Percentiles rank a stretch among this genome's conserved stretches.
Conservation (phyloP, 1,284 basidiomycete species). For the Sutorius eximius region DNA sequence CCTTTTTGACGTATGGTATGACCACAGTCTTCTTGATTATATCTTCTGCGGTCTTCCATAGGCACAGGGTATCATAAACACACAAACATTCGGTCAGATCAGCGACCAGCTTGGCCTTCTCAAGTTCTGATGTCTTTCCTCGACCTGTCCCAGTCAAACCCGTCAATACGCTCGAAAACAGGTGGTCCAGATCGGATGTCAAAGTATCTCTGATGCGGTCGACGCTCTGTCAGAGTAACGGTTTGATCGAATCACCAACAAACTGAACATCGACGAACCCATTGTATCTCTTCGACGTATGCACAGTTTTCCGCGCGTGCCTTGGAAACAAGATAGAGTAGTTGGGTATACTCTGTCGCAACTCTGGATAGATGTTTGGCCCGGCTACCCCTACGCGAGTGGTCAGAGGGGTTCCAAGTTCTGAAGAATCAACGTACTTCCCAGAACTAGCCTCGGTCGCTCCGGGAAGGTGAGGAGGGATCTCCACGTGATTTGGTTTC, state of each 20-base stretch:
- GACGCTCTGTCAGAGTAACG: conserved; percentile 57
- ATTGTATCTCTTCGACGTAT: conserved; percentile 81
- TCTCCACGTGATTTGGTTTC: conserved; percentile 24
- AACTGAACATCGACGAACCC: conserved; percentile 59
- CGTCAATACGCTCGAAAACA: conserved; percentile 62
- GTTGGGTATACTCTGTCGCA: conserved; percentile 87
- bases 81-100: conserved; percentile 78
- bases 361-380: conserved; percentile 86
- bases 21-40: conserved; percentile 73
- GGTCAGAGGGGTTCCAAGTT: neutral
- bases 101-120: conserved; percentile 59
- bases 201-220: conserved; percentile 78
- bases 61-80: conserved; percentile 78
- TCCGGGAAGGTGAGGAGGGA: conserved; percentile 29
- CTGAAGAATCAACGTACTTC: conserved; percentile 22
- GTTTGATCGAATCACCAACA: conserved; percentile 12
- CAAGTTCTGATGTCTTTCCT: conserved; percentile 52
- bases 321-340: conserved; percentile 88
- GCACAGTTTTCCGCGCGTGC: conserved; percentile 72
- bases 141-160: conserved; percentile 49
- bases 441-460: conserved; percentile 17
- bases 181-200: conserved; percentile 78
- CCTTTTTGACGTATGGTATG: conserved; percentile 75
- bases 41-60: conserved; percentile 86
- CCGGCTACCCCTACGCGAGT: conserved; percentile 52